Conservation (phyloP, 2,329 filamentous ascomycete species). For the Zarea fungicola region DNA sequence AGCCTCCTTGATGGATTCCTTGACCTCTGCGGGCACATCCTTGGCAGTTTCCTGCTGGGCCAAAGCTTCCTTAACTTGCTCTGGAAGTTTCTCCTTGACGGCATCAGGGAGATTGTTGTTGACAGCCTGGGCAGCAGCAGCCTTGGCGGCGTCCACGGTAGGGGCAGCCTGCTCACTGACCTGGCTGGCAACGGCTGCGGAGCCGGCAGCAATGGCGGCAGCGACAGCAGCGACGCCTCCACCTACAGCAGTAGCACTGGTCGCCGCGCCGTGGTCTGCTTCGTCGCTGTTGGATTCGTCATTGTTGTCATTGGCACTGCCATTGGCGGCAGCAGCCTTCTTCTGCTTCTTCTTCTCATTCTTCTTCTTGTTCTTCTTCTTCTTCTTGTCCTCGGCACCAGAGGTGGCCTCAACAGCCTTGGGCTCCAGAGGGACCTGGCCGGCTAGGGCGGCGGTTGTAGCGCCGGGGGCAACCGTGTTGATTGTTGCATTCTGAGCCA, state of each 20-base stretch:
- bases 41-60: slow-evolving; percentile 39
- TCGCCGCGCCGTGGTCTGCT: slow-evolving; percentile 49
- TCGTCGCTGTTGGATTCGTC: slow-evolving; percentile 41
- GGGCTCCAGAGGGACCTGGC: slow-evolving; percentile 59
- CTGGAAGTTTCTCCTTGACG: slow-evolving; percentile 47
- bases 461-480: slow-evolving; percentile 49
- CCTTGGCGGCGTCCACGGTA: slow-evolving; percentile 31
- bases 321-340: slow-evolving; percentile 50
- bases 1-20: slow-evolving; percentile 53
- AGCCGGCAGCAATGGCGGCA: slow-evolving; percentile 33
- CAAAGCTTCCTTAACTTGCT: slow-evolving; percentile 42
- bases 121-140: slow-evolving; percentile 33
- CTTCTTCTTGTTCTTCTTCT: slow-evolving; percentile 68
- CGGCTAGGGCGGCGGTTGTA: slow-evolving; percentile 66
- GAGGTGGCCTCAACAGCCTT: slow-evolving; percentile 31
- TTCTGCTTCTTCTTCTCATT: slow-evolving; percentile 65
- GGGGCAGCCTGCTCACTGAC: slow-evolving; percentile 33
- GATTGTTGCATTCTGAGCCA: slow-evolving; percentile 45
- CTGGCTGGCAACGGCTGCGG: slow-evolving; percentile 28
- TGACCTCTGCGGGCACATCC: slow-evolving; percentile 51
- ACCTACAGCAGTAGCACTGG: slow-evolving; percentile 34
- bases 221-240: slow-evolving; percentile 32
- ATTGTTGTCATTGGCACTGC: slow-evolving; percentile 49
- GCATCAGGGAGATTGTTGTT: slow-evolving; percentile 48
- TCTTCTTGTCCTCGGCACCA: slow-evolving; percentile 42